Percentiles rank a stretch among this genome's conserved stretches.
phyloP scores from a whole-genome alignment of 2,329 filamentous ascomycete species.

The Xylariaceae sp. region DNA sequence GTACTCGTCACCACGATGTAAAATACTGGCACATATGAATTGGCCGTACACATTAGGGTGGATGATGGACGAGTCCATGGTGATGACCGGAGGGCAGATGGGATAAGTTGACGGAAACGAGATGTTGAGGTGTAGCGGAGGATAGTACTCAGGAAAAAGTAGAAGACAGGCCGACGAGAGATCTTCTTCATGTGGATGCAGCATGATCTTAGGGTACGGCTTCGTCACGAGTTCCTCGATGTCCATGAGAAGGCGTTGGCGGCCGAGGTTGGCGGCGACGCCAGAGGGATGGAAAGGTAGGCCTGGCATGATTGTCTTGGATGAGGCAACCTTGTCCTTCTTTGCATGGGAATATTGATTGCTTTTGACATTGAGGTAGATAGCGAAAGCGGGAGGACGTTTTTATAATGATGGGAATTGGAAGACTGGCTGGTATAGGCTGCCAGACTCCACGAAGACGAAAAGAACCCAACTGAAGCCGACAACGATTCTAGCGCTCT shows the following conservation, averaged over 20 bases:
- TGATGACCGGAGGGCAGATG: constrained; percentile 45
- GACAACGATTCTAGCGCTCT: background rate
- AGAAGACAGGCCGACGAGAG: constrained; percentile 49
- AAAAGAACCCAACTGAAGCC: background rate
- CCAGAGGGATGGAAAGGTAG: background rate
- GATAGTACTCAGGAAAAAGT: constrained; percentile 47
- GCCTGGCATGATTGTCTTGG: background rate
- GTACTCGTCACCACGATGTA: constrained; percentile 50
- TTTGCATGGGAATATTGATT: too few species aligned
- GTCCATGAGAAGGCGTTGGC: constrained; percentile 48
- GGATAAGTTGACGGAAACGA: constrained; percentile 46
- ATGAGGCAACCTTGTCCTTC: too few species aligned
- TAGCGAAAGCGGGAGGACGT: too few species aligned
- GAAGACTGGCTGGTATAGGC: background rate
- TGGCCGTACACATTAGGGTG: constrained; percentile 53
- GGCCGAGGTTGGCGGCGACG: background rate
- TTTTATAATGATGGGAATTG: background rate
- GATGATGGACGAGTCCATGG: constrained; percentile 47
- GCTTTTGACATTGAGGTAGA: too few species aligned
- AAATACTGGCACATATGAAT: constrained; percentile 55
- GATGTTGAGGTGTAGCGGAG: constrained; percentile 51
- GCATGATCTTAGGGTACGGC: constrained; percentile 54
- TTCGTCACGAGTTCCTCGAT: constrained; percentile 51
- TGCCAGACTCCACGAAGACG: background rate
- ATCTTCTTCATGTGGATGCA: constrained; percentile 46